These are phyloP conservation scores for Pythium myriotylum DNA, from an alignment of 352 stramenopile species.

Conservation along the genomic window DNA sequence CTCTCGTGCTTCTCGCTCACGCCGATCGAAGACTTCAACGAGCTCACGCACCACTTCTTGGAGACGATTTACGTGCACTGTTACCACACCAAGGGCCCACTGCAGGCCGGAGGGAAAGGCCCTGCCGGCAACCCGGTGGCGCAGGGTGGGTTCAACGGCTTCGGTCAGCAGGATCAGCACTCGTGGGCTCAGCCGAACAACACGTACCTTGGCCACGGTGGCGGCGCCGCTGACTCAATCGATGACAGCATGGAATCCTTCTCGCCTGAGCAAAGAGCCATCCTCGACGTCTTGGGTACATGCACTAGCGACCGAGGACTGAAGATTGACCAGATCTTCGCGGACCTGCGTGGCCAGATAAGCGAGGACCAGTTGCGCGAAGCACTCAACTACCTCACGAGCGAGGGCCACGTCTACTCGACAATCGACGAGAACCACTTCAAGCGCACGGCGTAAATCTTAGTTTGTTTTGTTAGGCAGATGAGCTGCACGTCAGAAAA, in stretches of 20 bases:
- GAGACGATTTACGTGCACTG: constrained; percentile 93
- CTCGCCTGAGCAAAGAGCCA: constrained; percentile 75
- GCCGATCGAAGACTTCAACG: constrained; percentile 90
- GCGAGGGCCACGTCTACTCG: constrained; percentile 90
- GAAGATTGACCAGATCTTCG: constrained; percentile 83
- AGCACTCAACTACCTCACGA: constrained; percentile 82
- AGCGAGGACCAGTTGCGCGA: constrained; percentile 66
- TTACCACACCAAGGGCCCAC: constrained; percentile 71
- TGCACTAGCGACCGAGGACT: constrained; percentile 75
- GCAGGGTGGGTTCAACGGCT: constrained; percentile 26
- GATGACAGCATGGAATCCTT: constrained; percentile 82
- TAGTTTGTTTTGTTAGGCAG: not conserved
- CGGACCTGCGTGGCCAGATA: constrained; percentile 60
- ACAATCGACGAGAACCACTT: constrained; percentile 93
- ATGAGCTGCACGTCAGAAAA: not conserved
- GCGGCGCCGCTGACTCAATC: constrained; percentile 33
- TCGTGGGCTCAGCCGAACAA: constrained; percentile 27
- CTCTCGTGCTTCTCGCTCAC: constrained; percentile 89
- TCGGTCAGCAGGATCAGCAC: constrained; percentile 22
- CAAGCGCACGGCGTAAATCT: constrained; percentile 75
- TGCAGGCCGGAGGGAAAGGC: constrained; percentile 38
- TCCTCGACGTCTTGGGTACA: constrained; percentile 74
- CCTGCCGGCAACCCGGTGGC: constrained; percentile 6
- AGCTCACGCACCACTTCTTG: constrained; percentile 96
- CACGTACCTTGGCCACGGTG: constrained; percentile 34